Evolutionary conservation across 495 filamentous ascomycete species (phyloP).

Genomic region (Neurospora sp.): DNA sequence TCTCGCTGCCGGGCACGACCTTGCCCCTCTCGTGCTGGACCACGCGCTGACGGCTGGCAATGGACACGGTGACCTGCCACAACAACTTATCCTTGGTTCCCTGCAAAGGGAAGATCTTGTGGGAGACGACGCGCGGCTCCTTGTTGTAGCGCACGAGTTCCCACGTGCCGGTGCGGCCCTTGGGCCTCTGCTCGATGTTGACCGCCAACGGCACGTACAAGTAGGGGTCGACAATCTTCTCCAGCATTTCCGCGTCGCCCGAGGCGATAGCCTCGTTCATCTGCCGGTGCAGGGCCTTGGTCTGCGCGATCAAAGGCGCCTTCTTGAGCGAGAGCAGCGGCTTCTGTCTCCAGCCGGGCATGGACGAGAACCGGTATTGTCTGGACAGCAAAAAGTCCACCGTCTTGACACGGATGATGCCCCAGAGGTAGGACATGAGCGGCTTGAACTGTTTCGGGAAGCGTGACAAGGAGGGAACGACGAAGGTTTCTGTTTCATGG

Average conservation of each 20-base stretch:
- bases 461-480: conserved; percentile 13
- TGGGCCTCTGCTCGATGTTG: conserved; percentile 46
- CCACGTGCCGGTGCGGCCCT: conserved; percentile 47
- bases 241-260: conserved; percentile 49
- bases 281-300: conserved; percentile 48
- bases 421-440: conserved; percentile 4
- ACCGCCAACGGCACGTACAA: conserved; percentile 44
- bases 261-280: conserved; percentile 66
- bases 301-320: conserved; percentile 35
- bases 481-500: conserved; percentile 14
- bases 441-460: conserved; percentile 6
- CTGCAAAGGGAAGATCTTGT: conserved; percentile 44
- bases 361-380: conserved; percentile 15
- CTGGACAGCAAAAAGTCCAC: conserved; percentile 1
- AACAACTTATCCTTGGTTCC: conserved; percentile 24
- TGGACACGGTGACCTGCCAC: conserved; percentile 63
- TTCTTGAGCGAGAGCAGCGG: conserved; percentile 30
- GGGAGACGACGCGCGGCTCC: conserved; percentile 48
- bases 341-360: conserved; percentile 15
- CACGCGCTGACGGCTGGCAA: conserved; percentile 57
- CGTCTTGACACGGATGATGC: conserved; percentile 9
- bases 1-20: conserved; percentile 36
- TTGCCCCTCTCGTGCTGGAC: conserved; percentile 27
- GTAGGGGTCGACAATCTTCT: conserved; percentile 49
- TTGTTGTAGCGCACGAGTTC: conserved; percentile 52